Evolutionary conservation across 2,329 filamentous ascomycete species (phyloP).

Genomic region (Talaromyces sp.): DNA sequence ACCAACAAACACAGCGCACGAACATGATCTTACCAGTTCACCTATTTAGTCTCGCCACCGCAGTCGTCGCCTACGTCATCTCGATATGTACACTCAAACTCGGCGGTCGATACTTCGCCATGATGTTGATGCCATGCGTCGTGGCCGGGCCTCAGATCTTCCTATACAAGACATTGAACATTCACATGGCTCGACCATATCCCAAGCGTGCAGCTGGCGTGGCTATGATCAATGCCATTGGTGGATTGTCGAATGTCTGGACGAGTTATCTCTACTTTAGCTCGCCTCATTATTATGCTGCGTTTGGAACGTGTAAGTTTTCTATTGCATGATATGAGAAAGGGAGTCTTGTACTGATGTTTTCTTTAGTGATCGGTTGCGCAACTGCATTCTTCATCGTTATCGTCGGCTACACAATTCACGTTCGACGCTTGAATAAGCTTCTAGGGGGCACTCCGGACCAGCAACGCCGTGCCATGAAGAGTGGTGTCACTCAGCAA

Average conservation of each 20-base stretch:
- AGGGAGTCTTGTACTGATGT: not conserved
- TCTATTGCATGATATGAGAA: not conserved
- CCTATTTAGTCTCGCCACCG: not conserved
- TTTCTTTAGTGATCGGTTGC: constrained; percentile 1
- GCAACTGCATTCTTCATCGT: constrained; percentile 8
- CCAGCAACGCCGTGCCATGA: constrained; percentile 3
- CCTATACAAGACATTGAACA: constrained; percentile 37
- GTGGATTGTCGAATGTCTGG: constrained; percentile 18
- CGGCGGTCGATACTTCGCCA: constrained; percentile 18
- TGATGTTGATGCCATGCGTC: constrained; percentile 23
- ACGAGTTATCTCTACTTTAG: constrained; percentile 12
- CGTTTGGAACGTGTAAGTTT: constrained; percentile 3
- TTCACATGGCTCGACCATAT: constrained; percentile 34
- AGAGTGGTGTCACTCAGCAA: constrained; percentile 10
- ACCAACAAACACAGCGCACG: not conserved
- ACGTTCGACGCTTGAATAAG: not conserved
- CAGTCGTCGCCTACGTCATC: constrained; percentile 18
- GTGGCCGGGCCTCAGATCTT: constrained; percentile 31
- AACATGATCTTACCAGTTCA: constrained; percentile 2
- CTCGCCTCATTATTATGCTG: constrained; percentile 14
- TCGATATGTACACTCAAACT: constrained; percentile 32
- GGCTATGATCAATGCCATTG: constrained; percentile 38
- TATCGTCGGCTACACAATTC: not conserved
- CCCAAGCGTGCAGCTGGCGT: constrained; percentile 39
- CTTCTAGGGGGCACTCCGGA: not conserved